Conservation (phyloP, 495 filamentous ascomycete genomes). For the Usnea hakonensis region DNA sequence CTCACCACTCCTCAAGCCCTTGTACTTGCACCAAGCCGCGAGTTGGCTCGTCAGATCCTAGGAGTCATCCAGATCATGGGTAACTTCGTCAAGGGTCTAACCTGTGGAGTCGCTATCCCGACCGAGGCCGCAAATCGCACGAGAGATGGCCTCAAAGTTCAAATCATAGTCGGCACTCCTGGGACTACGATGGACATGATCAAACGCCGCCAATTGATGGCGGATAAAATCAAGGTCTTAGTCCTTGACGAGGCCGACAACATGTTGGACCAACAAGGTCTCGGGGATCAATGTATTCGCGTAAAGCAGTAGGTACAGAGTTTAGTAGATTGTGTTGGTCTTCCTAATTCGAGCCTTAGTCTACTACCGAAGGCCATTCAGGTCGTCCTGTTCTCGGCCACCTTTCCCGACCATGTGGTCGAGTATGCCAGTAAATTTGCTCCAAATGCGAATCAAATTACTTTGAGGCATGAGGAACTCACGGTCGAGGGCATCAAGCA, state of each 20-base stretch:
- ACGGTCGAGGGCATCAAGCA: conserved; percentile 96
- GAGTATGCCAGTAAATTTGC: conserved; percentile 72
- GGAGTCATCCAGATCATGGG: conserved; percentile 75
- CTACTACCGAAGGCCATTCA: conserved; percentile 65
- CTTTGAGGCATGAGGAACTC: conserved; percentile 79
- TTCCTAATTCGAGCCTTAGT: conserved; percentile 31
- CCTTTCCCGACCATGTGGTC: conserved; percentile 80
- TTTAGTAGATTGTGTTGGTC: conserved; percentile 4
- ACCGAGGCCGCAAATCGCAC: conserved; percentile 51
- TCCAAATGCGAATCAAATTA: conserved; percentile 79
- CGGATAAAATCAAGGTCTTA: conserved; percentile 60
- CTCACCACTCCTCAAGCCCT: conserved; percentile 68
- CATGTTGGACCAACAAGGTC: conserved; percentile 88
- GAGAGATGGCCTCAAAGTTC: conserved; percentile 53
- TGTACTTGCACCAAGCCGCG: conserved; percentile 84
- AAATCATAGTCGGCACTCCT: conserved; percentile 86
- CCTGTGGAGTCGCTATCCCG: conserved; percentile 72
- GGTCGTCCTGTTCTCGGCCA: conserved; percentile 91
- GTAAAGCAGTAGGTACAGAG: conserved; percentile 62
- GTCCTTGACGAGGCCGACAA: conserved; percentile 94
- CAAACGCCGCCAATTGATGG: conserved; percentile 58
- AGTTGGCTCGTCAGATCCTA: conserved; percentile 90
- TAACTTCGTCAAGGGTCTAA: conserved; percentile 63
- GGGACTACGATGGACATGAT: conserved; percentile 87
- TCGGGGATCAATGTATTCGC: conserved; percentile 89